A percentile compares a stretch with the other conserved stretches of the same genome.
These are phyloP conservation scores for Arthroderma sp. DNA, from an alignment of 2,329 filamentous ascomycete species.

Conservation along the genomic window DNA sequence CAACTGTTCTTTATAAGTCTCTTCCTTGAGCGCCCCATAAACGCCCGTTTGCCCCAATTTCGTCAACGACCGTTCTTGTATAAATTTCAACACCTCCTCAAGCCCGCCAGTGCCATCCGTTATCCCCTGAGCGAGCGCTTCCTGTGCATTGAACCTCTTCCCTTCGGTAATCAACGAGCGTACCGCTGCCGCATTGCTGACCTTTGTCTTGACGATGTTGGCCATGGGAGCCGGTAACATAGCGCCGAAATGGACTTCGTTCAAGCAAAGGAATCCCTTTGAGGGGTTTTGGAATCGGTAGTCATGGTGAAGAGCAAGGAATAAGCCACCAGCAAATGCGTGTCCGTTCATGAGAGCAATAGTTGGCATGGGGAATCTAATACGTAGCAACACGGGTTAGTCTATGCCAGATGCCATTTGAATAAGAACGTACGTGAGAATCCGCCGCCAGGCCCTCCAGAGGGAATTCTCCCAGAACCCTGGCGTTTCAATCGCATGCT, in stretches of 20 bases:
- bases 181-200: conserved; percentile 40
- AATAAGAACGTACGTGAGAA: conserved; percentile 40
- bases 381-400: not conserved
- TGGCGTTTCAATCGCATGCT: conserved; percentile 47
- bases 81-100: conserved; percentile 48
- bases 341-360: conserved; percentile 69
- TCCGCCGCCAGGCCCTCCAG: conserved; percentile 51
- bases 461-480: conserved; percentile 49
- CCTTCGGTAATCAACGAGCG: conserved; percentile 61
- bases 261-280: conserved; percentile 63
- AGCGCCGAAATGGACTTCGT: conserved; percentile 68
- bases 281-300: conserved; percentile 63
- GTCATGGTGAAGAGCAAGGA: conserved; percentile 70
- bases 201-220: conserved; percentile 59
- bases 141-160: conserved; percentile 48
- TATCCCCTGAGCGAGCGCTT: conserved; percentile 53
- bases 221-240: conserved; percentile 64
- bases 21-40: conserved; percentile 59
- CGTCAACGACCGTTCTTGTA: conserved; percentile 46
- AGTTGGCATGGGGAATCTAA: conserved; percentile 64
- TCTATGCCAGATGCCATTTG: not conserved
- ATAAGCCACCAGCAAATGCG: conserved; percentile 68
- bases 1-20: conserved; percentile 59
- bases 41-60: conserved; percentile 52
- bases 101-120: conserved; percentile 56